Evolutionary conservation across 371 early-diverging fungal genomes (phyloP), one percentile per base, ranked within the genome.

Genomic region (Encephalitozoon romaleae): DNA sequence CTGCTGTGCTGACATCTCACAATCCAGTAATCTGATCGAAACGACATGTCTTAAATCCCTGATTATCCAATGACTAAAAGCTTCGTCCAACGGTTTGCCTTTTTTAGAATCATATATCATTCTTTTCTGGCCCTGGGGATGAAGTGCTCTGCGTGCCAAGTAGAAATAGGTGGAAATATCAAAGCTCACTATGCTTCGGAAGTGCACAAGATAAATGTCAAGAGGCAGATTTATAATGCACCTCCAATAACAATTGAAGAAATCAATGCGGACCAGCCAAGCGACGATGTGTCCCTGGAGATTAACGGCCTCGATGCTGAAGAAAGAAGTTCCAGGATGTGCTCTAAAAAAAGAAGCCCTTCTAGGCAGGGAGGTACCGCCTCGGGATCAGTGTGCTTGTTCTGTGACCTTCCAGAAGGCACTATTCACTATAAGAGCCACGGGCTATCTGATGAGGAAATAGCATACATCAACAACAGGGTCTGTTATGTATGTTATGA

Each of bases 121-220:
- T 18, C 26, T 39, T 41, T 21, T 41, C 9, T 66, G 45, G 39
- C 42, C 42, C 23, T 32, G 8, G 49, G 12, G 15, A 74, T 74
- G 74, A 74, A 74, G 42, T 74, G 74, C 28, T 45, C 74, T 39
- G 74, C 74, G 2, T 74, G 74, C 45, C 74, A 74, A 74, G 15
- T 74, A 28, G 74, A 74, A 26, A 6, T 74, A 32, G 67, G 41
- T 9, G 67, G 51, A 32, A 21, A 26, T 18, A 49, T 30, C 38
- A 74, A 38, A 66, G 67, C 49, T 4, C 74, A 74, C 54, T 74
- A 74, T 21, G 53, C 54, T 28, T 66, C 74, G 21, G 74, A 74
- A 25, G 42, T 74, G 18, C 74, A 74, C 38, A 65, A 49, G 28
- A 53, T 74, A 52, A 74, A 74, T 67, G 74, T 74, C n/a, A 66